A percentile compares a stretch with the other conserved stretches of the same genome.
phyloP scores from a whole-genome alignment of 768 basidiomycete species.

The Crucibulum laeve region DNA sequence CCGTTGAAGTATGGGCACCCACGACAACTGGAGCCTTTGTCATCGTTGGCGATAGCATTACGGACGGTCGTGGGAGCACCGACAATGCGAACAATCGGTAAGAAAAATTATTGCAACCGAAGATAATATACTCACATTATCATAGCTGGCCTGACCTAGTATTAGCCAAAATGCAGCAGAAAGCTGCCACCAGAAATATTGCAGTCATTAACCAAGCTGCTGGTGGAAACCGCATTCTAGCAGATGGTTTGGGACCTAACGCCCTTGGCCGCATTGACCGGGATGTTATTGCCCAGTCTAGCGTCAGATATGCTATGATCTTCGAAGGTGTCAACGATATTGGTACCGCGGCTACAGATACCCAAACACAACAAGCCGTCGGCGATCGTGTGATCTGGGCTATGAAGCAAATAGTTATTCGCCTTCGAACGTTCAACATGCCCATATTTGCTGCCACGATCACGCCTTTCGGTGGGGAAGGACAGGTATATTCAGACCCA shows the following conservation, averaged over 20 bases:
- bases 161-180: conserved; percentile 33
- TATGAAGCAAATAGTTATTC: conserved; percentile 38
- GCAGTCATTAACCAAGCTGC: conserved; percentile 47
- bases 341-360: conserved; percentile 31
- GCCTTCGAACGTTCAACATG: conserved; percentile 35
- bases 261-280: conserved; percentile 44
- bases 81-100: conserved; percentile 42
- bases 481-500: conserved; percentile 32
- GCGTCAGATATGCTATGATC: conserved; percentile 43
- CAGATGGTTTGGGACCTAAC: conserved; percentile 44
- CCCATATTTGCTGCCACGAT: conserved; percentile 48
- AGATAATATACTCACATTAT: background rate
- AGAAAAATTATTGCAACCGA: background rate
- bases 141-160: conserved; percentile 45
- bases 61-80: conserved; percentile 44
- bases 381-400: conserved; percentile 38
- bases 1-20: conserved; percentile 35
- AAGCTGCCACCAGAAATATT: conserved; percentile 25
- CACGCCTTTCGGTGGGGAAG: conserved; percentile 38
- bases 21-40: conserved; percentile 23
- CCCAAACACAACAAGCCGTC: conserved; percentile 28
- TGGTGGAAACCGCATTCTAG: conserved; percentile 48
- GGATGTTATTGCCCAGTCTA: conserved; percentile 43
- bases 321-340: conserved; percentile 56
- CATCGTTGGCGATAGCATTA: conserved; percentile 50